Evolutionary conservation across 163 green algal genomes (phyloP), one percentile per base, ranked within the genome.

Genomic region (Scenedesmus sp.): DNA sequence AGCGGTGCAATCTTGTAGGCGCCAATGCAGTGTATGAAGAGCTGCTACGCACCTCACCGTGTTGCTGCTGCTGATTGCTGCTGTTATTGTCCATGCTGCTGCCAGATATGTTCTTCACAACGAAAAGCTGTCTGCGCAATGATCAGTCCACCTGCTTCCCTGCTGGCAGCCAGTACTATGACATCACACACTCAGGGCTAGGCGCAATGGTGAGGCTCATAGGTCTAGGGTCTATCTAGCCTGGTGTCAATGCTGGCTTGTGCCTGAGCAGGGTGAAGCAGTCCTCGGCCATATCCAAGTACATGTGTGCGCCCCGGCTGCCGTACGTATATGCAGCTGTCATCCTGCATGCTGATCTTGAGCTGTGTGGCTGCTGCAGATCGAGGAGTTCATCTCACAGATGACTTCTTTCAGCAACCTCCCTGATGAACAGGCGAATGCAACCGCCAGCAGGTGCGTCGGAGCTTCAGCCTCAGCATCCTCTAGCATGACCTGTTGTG

Each of bases 31-130:
- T 46, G 34, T 46, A 46, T 46, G 34, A 46, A 46, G 34, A 46
- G 34, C 34, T 46, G 34, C 34, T 46, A 46, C 34, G 34, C 34
- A 46, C 34, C 34, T 46, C 34, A 46, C 34, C 34, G 34, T 46
- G 34, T 46, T 46, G 34, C 34, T 46, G 34, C 62, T 73, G 12
- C 12, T 73, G 62, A 73, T 15, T 23, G 62, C 62, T 13, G 62
- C 62, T 73, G 62, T 73, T 15, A 23, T 13, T 46, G 34, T 46
- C 34, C 34, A 46, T 46, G 34, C 34, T 46, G 34, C 34, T 46
- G 34, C 34, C 34, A 46, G 34, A 46, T 46, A 9, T 73, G 23
- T 93, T 91, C 74, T 93, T 93, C 87, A 91, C 8, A 23, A 91
- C 87, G 2, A 91, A n/a, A 6, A 13, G 60, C 52, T 91, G 87